Evolutionary conservation across 768 basidiomycete species (phyloP).

Genomic region (Suillus clintonianus): DNA sequence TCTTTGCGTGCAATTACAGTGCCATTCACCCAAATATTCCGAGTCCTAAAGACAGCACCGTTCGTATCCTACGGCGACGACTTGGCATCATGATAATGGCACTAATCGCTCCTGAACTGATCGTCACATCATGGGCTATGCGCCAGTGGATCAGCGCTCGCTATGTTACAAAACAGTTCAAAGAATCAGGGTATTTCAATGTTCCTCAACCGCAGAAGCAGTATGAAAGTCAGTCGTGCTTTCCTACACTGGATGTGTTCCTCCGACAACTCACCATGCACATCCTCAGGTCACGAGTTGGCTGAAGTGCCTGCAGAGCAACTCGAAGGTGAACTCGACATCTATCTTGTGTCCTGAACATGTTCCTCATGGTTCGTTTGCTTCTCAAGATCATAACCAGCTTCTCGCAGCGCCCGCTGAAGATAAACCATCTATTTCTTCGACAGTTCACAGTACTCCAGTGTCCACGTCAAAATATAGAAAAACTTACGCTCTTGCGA

Average conservation of each 20-base stretch:
- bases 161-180: background rate
- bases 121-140: slow-evolving; percentile 19
- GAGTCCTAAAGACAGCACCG: background rate
- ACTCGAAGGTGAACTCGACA: background rate
- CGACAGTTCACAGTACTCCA: background rate
- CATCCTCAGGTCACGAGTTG: background rate
- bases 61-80: background rate
- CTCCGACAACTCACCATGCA: background rate
- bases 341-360: background rate
- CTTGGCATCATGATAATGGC: slow-evolving; percentile 14
- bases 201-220: background rate
- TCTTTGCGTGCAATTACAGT: slow-evolving; percentile 27
- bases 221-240: background rate
- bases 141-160: slow-evolving; percentile 18
- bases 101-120: slow-evolving; percentile 25
- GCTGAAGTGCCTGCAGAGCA: background rate
- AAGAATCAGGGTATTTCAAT: background rate
- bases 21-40: slow-evolving; percentile 30
- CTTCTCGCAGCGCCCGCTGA: background rate
- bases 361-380: background rate
- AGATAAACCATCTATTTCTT: background rate
- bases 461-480: too few species aligned
- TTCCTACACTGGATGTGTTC: background rate
- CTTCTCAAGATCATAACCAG: background rate
- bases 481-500: background rate